Conservation (phyloP, 2,329 filamentous ascomycete genomes). For the Chaetothyriales sp. region DNA sequence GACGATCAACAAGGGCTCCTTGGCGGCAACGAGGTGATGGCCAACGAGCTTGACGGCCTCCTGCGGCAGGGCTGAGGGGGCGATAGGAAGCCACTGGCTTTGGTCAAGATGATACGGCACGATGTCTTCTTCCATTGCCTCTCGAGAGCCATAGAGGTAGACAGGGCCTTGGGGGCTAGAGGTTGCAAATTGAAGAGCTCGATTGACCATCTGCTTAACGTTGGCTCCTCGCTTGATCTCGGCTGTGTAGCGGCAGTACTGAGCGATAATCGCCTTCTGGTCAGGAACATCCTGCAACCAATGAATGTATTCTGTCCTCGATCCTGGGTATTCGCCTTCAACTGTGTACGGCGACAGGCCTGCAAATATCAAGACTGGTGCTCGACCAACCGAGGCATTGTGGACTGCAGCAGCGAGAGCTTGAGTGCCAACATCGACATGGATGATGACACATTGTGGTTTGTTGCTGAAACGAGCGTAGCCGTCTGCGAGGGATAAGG, state of each 20-base stretch:
- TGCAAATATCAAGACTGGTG: conserved; percentile 64
- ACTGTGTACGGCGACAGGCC: conserved; percentile 64
- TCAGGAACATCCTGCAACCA: conserved; percentile 78
- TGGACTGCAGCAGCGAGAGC: conserved; percentile 65
- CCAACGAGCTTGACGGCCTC: conserved; percentile 33
- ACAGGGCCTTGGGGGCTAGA: conserved; percentile 67
- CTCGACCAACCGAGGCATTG: conserved; percentile 61
- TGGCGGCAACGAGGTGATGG: conserved; percentile 32
- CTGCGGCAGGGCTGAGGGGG: conserved; percentile 48
- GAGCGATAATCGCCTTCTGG: conserved; percentile 64
- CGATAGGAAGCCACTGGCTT: conserved; percentile 55
- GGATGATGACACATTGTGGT: conserved; percentile 64
- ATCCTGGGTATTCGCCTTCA: conserved; percentile 63
- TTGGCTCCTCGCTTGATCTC: conserved; percentile 78
- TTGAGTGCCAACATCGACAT: conserved; percentile 72
- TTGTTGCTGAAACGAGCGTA: conserved; percentile 59
- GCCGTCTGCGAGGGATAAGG: conserved; percentile 71
- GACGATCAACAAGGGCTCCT: conserved; percentile 36
- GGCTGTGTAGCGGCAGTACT: conserved; percentile 72
- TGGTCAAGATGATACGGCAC: conserved; percentile 57
- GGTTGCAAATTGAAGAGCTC: conserved; percentile 67
- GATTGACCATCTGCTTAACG: conserved; percentile 78
- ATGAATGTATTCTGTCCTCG: conserved; percentile 72
- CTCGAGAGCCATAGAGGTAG: conserved; percentile 63
- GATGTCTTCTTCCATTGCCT: conserved; percentile 78